Evolutionary conservation across 768 basidiomycete species (phyloP), one percentile per base, ranked within the genome.

Genomic region (Cystofilobasidium ferigula): DNA sequence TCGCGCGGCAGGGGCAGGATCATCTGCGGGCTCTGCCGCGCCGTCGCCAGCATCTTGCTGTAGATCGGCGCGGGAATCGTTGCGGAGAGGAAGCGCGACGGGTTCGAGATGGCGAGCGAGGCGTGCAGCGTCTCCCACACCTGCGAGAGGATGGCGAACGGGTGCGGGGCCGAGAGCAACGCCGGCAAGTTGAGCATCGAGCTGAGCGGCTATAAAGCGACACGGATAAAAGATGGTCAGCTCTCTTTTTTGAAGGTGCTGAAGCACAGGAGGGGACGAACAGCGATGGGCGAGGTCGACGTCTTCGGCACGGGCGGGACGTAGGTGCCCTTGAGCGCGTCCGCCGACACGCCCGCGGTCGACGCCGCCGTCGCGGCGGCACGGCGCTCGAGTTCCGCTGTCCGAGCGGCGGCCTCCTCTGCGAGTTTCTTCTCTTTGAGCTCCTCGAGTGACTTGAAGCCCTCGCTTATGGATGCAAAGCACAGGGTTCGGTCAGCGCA

Each of bases 91-190:
- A 82, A 91, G 13, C 88, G 89, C 40, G 87, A 84, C 20, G 88
- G 86, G 0, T 89, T 88, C 0, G 89, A 85, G 13, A 82, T 80
- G 0, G 88, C 86, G 35, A 88, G 84, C 5, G 87, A 84, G 18
- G 83, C 81, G 74, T 98, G 93, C 72, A 93, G 97, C 0, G 87
- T 82, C 3, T 84, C 88, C 94, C 94, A 98, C 0, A 97, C 80
- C 0, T 85, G 81, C 4, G 85, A 82, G 71, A 99, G 81, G 73
- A 89, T 87, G 13, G 82, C 81, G 7, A 84, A 63, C 2, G 86
- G 85, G 73, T 89, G 87, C 82, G 13, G 81, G 81, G 30, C 82
- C 78, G 64, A 88, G 71, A 28, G 93, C 22, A 72, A 76, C 61
- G 84, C 82, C 24, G 83, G 78, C 16, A 93, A 74, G 75, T 95